These are phyloP conservation scores for Boletus rubescentipes DNA, from an alignment of 768 basidiomycete genomes.

Conservation along the genomic window DNA sequence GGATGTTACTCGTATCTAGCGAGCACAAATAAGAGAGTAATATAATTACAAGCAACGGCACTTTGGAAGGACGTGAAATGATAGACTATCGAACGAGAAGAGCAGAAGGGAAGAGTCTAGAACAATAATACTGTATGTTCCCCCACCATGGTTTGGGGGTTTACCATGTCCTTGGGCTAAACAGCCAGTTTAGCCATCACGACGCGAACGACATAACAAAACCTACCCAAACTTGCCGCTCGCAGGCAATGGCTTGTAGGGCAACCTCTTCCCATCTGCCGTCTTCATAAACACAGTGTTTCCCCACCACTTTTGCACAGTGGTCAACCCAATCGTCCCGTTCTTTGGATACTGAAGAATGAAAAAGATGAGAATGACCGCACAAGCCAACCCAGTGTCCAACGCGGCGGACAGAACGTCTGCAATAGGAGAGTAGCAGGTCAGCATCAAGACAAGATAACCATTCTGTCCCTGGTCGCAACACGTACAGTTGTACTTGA, in stretches of 20 bases:
- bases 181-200: not conserved
- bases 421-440: conserved; percentile 9
- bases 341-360: conserved; percentile 62
- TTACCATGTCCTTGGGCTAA: conserved; percentile 15
- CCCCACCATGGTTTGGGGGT: too few species aligned
- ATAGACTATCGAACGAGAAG: too few species aligned
- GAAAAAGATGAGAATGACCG: conserved; percentile 58
- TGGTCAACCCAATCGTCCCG: conserved; percentile 55
- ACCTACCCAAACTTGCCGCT: conserved; percentile 31
- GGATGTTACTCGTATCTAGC: too few species aligned
- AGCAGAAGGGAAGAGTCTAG: too few species aligned
- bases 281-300: conserved; percentile 43
- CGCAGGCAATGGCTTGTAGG: conserved; percentile 9
- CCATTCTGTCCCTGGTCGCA: not conserved
- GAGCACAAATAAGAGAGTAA: too few species aligned
- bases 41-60: too few species aligned
- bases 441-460: conserved; percentile 14
- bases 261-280: conserved; percentile 15
- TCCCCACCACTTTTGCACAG: conserved; percentile 69
- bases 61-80: too few species aligned
- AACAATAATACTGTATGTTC: too few species aligned
- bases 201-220: not conserved
- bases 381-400: conserved; percentile 66
- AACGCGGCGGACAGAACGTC: conserved; percentile 71
- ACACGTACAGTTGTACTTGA: conserved; percentile 47